phyloP scores from a whole-genome alignment of 2,329 filamentous ascomycete genomes.

The Diaporthe citriasiana region DNA sequence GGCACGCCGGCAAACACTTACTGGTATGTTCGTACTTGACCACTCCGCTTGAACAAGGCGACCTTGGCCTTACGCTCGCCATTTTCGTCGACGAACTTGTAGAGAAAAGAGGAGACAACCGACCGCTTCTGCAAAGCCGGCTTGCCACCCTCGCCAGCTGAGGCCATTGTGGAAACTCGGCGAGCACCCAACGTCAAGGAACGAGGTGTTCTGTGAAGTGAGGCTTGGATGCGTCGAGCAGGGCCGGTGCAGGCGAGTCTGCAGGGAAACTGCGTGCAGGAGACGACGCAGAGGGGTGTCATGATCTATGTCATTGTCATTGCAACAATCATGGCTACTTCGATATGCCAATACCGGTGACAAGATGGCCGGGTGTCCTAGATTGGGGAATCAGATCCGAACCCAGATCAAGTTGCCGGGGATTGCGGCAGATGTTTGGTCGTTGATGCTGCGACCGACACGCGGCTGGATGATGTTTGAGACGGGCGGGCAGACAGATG shows the following conservation, averaged over 20 bases:
- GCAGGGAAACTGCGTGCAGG: conserved; percentile 16
- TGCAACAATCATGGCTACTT: neutral
- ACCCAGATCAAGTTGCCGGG: neutral
- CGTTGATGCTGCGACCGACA: neutral
- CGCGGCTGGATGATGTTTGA: neutral
- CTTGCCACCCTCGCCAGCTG: conserved; percentile 35
- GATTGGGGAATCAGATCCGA: neutral
- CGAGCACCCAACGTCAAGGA: neutral
- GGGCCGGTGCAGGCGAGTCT: neutral
- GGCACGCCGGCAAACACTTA: conserved; percentile 51
- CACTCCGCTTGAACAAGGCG: conserved; percentile 74
- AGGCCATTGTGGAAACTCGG: conserved; percentile 43
- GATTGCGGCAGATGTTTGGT: neutral
- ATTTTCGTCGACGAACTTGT: conserved; percentile 56
- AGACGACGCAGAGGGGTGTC: conserved; percentile 15
- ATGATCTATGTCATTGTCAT: conserved; percentile 19
- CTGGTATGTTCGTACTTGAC: conserved; percentile 72
- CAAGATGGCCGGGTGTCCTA: neutral
- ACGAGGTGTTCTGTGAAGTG: neutral
- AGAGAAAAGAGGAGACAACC: conserved; percentile 66
- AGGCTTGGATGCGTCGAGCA: conserved; percentile 16
- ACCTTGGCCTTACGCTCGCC: conserved; percentile 59
- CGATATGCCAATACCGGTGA: neutral
- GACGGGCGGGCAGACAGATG: neutral
- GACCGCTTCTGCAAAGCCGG: conserved; percentile 52